Conservation (phyloP, 2,329 filamentous ascomycete genomes). For the Pyrenochaeta sp. region DNA sequence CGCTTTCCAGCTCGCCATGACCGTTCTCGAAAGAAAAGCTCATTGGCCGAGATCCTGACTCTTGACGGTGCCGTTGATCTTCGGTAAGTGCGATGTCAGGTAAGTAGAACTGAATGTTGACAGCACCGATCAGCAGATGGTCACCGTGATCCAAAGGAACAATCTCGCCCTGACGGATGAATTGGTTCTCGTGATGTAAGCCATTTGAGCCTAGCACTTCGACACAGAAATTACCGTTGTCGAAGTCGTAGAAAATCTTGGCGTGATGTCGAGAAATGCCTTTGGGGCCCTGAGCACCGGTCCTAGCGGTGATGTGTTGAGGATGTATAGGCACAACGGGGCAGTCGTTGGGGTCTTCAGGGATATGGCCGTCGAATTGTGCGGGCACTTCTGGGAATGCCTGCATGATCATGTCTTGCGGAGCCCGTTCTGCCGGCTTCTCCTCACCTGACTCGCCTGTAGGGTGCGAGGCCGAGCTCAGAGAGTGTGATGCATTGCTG, state of each 20-base stretch:
- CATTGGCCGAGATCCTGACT: constrained; percentile 66
- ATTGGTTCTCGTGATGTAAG: constrained; percentile 57
- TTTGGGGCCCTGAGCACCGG: constrained; percentile 70
- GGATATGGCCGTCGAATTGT: constrained; percentile 67
- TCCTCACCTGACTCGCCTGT: constrained; percentile 42
- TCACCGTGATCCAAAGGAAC: constrained; percentile 69
- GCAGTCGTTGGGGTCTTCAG: constrained; percentile 66
- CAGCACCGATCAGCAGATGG: constrained; percentile 75
- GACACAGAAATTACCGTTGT: constrained; percentile 71
- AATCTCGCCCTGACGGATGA: constrained; percentile 25
- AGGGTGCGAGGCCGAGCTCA: constrained; percentile 58
- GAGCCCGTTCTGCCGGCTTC: constrained; percentile 41
- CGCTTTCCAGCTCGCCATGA: constrained; percentile 63
- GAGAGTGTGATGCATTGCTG: constrained; percentile 57
- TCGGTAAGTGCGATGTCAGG: constrained; percentile 62
- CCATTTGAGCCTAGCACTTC: constrained; percentile 71
- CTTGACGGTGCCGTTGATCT: constrained; percentile 59
- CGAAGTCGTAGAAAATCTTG: constrained; percentile 74
- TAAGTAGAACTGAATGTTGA: constrained; percentile 73
- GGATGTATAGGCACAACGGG: constrained; percentile 78
- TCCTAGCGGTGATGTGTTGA: constrained; percentile 47
- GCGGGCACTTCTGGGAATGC: constrained; percentile 45
- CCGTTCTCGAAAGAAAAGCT: constrained; percentile 76
- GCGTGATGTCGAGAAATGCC: constrained; percentile 78
- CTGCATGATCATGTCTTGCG: constrained; percentile 48